phyloP scores from a whole-genome alignment of 2,329 filamentous ascomycete genomes.

The Paracamarosporium sp. region DNA sequence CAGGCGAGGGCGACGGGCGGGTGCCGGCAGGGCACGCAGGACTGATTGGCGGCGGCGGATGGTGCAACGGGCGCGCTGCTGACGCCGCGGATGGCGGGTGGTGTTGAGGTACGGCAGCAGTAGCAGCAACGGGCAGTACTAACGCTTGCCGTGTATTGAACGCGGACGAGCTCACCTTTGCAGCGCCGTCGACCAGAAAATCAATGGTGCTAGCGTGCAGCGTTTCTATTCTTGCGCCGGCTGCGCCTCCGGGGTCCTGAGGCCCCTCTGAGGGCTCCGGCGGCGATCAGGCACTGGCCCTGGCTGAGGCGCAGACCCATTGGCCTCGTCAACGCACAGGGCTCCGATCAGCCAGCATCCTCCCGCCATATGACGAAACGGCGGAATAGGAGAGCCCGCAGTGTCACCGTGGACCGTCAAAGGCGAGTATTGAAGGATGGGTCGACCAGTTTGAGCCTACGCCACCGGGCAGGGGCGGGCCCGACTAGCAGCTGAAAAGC shows the following conservation, averaged over 20 bases:
- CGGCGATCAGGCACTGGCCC: constrained; percentile 38
- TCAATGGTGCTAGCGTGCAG: constrained; percentile 17
- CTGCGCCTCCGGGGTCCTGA: constrained; percentile 41
- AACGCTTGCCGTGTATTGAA: constrained; percentile 21
- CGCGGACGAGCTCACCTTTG: constrained; percentile 11
- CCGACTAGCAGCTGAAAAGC: constrained; percentile 34
- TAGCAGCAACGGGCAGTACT: background rate
- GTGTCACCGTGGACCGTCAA: constrained; percentile 9
- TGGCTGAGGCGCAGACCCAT: constrained; percentile 20
- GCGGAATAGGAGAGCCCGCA: constrained; percentile 11
- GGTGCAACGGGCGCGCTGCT: constrained; percentile 2
- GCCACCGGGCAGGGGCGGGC: constrained; percentile 32
- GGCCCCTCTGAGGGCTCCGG: constrained; percentile 28
- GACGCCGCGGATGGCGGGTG: background rate
- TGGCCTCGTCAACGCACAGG: constrained; percentile 20
- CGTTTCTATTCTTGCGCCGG: constrained; percentile 43
- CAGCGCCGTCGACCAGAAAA: constrained; percentile 13
- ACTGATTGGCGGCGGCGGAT: constrained; percentile 22
- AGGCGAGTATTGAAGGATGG: constrained; percentile 30
- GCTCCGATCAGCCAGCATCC: constrained; percentile 22
- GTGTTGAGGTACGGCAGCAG: background rate
- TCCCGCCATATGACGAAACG: constrained; percentile 7
- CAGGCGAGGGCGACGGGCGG: background rate
- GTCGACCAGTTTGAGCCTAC: constrained; percentile 23
- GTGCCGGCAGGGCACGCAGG: constrained; percentile 3